Base-by-base conservation (phyloP, 2,329 filamentous ascomycete genomes). In the Fusarium sp. region DNA sequence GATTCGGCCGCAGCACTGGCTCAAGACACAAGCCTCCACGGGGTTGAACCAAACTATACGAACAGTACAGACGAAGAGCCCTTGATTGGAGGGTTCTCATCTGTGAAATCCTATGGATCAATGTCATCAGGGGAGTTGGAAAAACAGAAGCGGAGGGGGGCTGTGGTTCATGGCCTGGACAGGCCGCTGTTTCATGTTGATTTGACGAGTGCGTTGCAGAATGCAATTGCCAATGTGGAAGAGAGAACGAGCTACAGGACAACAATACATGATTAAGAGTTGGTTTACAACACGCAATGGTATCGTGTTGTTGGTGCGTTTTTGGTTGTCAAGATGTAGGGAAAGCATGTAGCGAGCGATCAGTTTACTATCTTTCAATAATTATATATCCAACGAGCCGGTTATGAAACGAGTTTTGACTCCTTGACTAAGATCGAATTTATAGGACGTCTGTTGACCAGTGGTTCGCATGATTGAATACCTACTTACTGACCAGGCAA, bases 141-240 rank as follows among this genome's bases (percentile, higher is more conserved):
- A 64, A 81, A 74, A 52, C 63, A 74, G 33, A 81, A 78, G 55
- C 84, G 84, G 73, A 85, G 82, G 70, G 85, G 76, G 27, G 90
- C 91, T 3, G 85, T 92, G 6, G 89, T 98, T 17, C 91, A 94
- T 69, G 92, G 95, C n/a, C 81, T 96, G 66, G 96, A 97, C 78
- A 83, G 92, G 71, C 95, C 96, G 6, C 86, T 97, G 70, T 98
- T 99, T 86, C 96, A 99, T 76, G 88, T 97, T 52, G 96, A 98
- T 77, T 80, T 98, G 50, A 96, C 93, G 6, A 94, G 90, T 74
- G 96, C 96, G 9, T 80, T 98, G 71, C 92, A 97, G 78, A 93
- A 90, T 72, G 95, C 94, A 4, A 88, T 97, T 72, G 88, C 90
- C 29, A 97, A 96, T 70, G 86, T 92, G 1, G 87, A 93, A 78